A percentile compares a stretch with the other conserved stretches of the same genome.
phyloP scores from a whole-genome alignment of 2,329 filamentous ascomycete genomes.

The Aulographum hederae region DNA sequence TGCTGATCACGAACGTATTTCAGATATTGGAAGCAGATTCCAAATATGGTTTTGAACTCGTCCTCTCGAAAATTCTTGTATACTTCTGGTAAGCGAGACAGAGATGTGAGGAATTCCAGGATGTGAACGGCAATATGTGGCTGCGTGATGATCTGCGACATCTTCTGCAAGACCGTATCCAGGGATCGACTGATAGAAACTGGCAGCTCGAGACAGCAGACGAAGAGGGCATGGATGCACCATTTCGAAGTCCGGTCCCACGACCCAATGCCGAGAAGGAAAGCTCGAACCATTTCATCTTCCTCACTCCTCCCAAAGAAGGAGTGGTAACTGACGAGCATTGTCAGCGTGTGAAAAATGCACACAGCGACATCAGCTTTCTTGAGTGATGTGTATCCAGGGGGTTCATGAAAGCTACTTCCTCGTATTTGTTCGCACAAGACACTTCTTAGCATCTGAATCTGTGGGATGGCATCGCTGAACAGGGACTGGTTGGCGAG shows the following conservation, averaged over 20 bases:
- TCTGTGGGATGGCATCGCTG: conserved; percentile 49
- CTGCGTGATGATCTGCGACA: conserved; percentile 92
- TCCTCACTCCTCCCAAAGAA: conserved; percentile 71
- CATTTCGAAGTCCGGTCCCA: conserved; percentile 78
- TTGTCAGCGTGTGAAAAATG: conserved; percentile 70
- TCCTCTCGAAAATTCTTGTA: conserved; percentile 82
- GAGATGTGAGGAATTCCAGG: conserved; percentile 78
- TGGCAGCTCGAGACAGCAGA: conserved; percentile 90
- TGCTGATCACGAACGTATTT: conserved; percentile 58
- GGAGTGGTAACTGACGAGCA: conserved; percentile 78
- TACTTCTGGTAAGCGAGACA: conserved; percentile 68
- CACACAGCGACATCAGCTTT: conserved; percentile 81
- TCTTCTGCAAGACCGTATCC: conserved; percentile 73
- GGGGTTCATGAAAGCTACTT: conserved; percentile 66
- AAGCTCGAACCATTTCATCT: conserved; percentile 74
- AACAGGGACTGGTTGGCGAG: conserved; percentile 83
- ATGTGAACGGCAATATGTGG: conserved; percentile 85
- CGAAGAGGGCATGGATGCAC: conserved; percentile 85
- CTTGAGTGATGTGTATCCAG: conserved; percentile 57
- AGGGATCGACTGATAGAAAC: conserved; percentile 71
- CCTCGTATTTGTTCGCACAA: conserved; percentile 70
- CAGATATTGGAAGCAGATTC: conserved; percentile 83
- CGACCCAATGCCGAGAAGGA: conserved; percentile 66
- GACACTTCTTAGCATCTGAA: conserved; percentile 56
- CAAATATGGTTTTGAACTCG: conserved; percentile 86